Evolutionary conservation across 495 filamentous ascomycete genomes (phyloP), one percentile per base, ranked within the genome.

Genomic region (Hyaloscypha finlandica): DNA sequence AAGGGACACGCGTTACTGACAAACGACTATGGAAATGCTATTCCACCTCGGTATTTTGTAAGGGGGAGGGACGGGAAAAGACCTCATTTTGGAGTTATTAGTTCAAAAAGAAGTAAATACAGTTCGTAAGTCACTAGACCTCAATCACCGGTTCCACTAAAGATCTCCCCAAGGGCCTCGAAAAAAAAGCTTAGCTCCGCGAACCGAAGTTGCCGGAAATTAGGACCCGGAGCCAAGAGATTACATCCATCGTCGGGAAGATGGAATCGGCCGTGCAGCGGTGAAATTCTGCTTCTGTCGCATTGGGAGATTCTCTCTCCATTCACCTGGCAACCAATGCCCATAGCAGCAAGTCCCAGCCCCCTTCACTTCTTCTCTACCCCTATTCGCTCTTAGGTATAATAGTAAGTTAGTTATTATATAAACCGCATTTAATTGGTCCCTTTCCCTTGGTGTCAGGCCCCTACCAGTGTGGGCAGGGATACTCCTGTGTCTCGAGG

Each of bases 31-130:
- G n/a, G 1, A 48, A 48, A 48, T 48, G 1, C 1, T 48, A 48
- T 48, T n/a, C 42, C 42, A 48, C 42, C 42, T 48, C 42, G 1
- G 42, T n/a, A 48, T 48, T 48, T 48, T n/a, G 42, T n/a, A 48
- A 48, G 42, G 42, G n/a, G 12, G 42, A 48, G 42, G n/a, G n/a
- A n/a, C 42, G 42, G 42, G n/a, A 48, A 48, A 48, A 48, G 42
- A 48, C n/a, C 42, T 2, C 42, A 48, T 48, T 48, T 48, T 12
- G 42, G 42, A 48, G 1, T 48, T 2, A 48, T 48, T 48, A 2
- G n/a, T 48, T 48, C 11, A 1, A 1, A 48, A 48, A 48, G 42
- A 48, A 48, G 42, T 48, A 48, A 48, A 2, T 48, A 48, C n/a
- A 48, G 42, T 48, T 48, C n/a, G n/a, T n/a, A n/a, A n/a, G n/a